Evolutionary conservation across 1,139 yeast species (phyloP).

Genomic region (Blastobotrys capitulatus): DNA sequence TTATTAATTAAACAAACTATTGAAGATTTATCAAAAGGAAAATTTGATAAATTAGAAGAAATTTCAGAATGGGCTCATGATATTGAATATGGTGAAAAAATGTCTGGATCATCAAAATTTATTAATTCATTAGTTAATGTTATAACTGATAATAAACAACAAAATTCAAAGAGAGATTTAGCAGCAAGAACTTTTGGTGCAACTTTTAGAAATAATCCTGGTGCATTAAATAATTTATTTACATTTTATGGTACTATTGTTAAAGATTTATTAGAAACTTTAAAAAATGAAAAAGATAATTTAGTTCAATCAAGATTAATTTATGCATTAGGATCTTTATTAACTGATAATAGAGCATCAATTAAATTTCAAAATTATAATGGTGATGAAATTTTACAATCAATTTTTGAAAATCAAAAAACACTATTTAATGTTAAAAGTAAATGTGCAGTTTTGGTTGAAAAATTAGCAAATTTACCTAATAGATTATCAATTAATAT

Average conservation of each 20-base stretch:
- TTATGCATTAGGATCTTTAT: constrained; percentile 30
- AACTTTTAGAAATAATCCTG: constrained; percentile 62
- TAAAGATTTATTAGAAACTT: constrained; percentile 13
- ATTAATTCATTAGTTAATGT: constrained; percentile 23
- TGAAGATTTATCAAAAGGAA: not conserved
- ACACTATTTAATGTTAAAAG: constrained; percentile 1
- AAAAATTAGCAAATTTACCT: constrained; percentile 1
- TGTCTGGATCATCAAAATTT: constrained; percentile 23
- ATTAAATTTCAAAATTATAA: constrained; percentile 16
- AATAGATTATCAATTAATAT: not conserved
- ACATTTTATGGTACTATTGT: constrained; percentile 14
- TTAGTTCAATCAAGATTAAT: constrained; percentile 23
- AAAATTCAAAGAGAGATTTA: constrained; percentile 24
- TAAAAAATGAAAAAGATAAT: constrained; percentile 12
- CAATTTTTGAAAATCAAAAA: constrained; percentile 13
- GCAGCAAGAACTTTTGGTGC: constrained; percentile 35
- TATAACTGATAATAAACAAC: constrained; percentile 17
- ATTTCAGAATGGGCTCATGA: constrained; percentile 62
- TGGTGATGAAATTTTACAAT: constrained; percentile 23
- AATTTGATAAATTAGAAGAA: constrained; percentile 34
- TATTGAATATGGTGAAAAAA: constrained; percentile 51
- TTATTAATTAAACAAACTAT: constrained; percentile 2
- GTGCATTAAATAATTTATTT: constrained; percentile 42
- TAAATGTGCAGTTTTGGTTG: constrained; percentile 8
- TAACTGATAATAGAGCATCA: constrained; percentile 17